Conservation (phyloP, 441 rosid species). For the Gossypium trilobum region DNA sequence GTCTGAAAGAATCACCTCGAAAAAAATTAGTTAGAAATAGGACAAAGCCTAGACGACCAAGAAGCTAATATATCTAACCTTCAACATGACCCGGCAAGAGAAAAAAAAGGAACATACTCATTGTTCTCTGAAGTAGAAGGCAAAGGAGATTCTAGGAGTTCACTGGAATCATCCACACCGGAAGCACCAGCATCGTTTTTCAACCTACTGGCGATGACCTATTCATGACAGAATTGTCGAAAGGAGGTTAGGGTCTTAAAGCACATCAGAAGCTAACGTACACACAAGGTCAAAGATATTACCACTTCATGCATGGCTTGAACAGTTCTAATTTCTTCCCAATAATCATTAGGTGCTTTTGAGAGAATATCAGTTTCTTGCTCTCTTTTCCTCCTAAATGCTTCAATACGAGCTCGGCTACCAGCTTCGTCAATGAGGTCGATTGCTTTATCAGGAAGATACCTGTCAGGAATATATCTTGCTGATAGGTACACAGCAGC, state of each 20-base stretch:
- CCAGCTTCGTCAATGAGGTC: conserved; percentile 83
- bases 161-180: conserved; percentile 33
- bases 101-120: conserved; percentile 40
- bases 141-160: conserved; percentile 44
- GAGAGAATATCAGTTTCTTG: conserved; percentile 67
- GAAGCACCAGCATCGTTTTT: conserved; percentile 38
- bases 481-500: conserved; percentile 66
- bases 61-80: conserved; percentile 6
- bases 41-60: not conserved
- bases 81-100: not conserved
- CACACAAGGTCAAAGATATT: conserved; percentile 15
- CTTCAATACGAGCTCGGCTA: conserved; percentile 83
- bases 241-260: conserved; percentile 16
- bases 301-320: conserved; percentile 97
- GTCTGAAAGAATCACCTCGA: conserved; percentile 38
- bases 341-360: conserved; percentile 74
- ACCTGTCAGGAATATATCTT: conserved; percentile 60
- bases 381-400: conserved; percentile 74
- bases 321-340: conserved; percentile 93
- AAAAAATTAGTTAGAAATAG: conserved; percentile 8
- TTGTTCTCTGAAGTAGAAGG: conserved; percentile 43
- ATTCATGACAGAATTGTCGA: conserved; percentile 18
- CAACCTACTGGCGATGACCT: conserved; percentile 57
- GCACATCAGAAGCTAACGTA: conserved; percentile 16
- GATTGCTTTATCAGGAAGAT: conserved; percentile 75